phyloP scores from a whole-genome alignment of 257 asterid genomes.

The Anisodus acutangulus region DNA sequence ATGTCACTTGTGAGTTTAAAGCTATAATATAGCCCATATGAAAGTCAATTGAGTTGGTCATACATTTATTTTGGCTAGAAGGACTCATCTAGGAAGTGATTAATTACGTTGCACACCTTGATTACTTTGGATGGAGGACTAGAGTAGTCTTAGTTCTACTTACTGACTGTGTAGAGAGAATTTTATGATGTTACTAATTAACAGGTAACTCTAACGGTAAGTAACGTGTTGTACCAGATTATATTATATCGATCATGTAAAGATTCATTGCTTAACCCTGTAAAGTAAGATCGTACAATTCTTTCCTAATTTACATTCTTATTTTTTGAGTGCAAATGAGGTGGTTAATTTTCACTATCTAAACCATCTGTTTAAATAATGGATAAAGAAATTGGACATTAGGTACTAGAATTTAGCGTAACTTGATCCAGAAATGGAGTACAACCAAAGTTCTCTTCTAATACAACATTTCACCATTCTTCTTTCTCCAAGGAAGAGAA shows the following conservation, averaged over 20 bases:
- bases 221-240: too few species aligned
- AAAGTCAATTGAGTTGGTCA: not conserved
- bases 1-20: not conserved
- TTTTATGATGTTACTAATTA: too few species aligned
- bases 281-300: too few species aligned
- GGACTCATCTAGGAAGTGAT: not conserved
- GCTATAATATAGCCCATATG: too few species aligned
- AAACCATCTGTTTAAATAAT: not conserved
- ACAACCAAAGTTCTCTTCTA: conserved; percentile 25
- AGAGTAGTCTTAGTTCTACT: too few species aligned
- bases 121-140: not conserved
- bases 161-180: too few species aligned
- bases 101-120: not conserved
- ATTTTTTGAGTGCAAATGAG: not conserved
- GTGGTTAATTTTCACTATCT: not conserved
- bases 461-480: conserved; percentile 33
- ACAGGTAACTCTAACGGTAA: too few species aligned
- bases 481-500: conserved; percentile 16
- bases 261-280: too few species aligned
- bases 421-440: conserved; percentile 27
- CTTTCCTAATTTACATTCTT: not conserved
- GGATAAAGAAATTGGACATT: not conserved
- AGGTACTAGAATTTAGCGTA: not conserved
- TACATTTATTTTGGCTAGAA: not conserved
- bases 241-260: too few species aligned